These are phyloP conservation scores for Diaporthe caulivora DNA, from an alignment of 2,329 filamentous ascomycete species.

Conservation along the genomic window DNA sequence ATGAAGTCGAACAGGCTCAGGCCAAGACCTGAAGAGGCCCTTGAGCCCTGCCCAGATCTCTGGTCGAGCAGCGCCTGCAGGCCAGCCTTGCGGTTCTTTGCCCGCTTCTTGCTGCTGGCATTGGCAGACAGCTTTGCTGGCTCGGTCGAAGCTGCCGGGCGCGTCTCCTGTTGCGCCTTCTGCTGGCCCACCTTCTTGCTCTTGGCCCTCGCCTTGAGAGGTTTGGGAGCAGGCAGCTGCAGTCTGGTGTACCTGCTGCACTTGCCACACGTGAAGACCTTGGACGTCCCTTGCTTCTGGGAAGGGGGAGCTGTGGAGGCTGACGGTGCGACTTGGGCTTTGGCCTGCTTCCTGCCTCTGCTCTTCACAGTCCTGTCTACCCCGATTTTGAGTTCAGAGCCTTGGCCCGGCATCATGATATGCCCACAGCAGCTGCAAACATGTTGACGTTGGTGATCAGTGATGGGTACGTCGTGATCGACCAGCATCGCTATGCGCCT, in stretches of 20 bases:
- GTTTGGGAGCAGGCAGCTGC: conserved; percentile 53
- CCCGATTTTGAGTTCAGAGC: conserved; percentile 55
- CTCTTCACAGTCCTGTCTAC: conserved; percentile 61
- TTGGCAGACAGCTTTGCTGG: conserved; percentile 58
- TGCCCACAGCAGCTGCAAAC: conserved; percentile 72
- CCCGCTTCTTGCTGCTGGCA: conserved; percentile 73
- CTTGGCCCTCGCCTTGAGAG: conserved; percentile 42
- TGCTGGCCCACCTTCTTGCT: background rate
- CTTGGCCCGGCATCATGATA: conserved; percentile 68
- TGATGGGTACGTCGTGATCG: conserved; percentile 56
- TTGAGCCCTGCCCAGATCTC: conserved; percentile 52
- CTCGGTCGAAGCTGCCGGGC: conserved; percentile 38
- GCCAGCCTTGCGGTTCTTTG: conserved; percentile 74
- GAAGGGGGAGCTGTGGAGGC: background rate
- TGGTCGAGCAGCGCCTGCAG: conserved; percentile 75
- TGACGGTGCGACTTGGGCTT: background rate
- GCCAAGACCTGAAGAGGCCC: conserved; percentile 52
- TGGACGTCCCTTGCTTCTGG: conserved; percentile 47
- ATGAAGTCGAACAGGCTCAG: conserved; percentile 70
- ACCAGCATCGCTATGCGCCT: conserved; percentile 63
- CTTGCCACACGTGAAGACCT: conserved; percentile 58
- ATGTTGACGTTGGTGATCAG: conserved; percentile 65
- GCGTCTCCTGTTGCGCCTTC: background rate
- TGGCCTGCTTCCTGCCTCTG: conserved; percentile 43
- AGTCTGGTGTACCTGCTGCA: conserved; percentile 60